Percentiles rank a stretch among this genome's conserved stretches.
Evolutionary conservation across 164 flowering plant genomes (phyloP).

Genomic region (Liquidambar formosana): DNA sequence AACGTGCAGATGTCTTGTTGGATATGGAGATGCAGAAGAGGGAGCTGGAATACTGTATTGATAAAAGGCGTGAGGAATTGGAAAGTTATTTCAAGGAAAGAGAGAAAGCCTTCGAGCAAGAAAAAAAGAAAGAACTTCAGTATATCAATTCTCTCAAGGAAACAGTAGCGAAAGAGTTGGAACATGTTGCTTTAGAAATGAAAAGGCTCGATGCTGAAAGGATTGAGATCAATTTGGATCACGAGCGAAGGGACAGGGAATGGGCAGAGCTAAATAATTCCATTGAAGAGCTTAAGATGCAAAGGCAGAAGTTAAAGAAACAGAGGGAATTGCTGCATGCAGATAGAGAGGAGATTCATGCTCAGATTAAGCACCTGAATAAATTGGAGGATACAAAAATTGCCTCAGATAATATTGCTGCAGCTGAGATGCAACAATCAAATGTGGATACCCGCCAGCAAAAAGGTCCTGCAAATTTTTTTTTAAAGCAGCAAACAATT

Average conservation of each 20-base stretch:
- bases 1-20: conserved; percentile 59
- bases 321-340: conserved; percentile 78
- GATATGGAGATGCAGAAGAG: conserved; percentile 75
- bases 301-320: conserved; percentile 69
- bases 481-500: conserved; percentile 21
- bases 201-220: conserved; percentile 75
- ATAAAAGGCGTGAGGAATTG: conserved; percentile 75
- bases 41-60: conserved; percentile 65
- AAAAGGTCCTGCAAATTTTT: conserved; percentile 27
- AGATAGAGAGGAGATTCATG: conserved; percentile 67
- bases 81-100: conserved; percentile 62
- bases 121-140: conserved; percentile 62
- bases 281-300: conserved; percentile 82
- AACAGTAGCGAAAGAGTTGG: conserved; percentile 56
- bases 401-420: conserved; percentile 44
- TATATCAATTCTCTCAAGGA: conserved; percentile 63
- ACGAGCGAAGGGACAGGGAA: conserved; percentile 73
- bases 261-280: conserved; percentile 66
- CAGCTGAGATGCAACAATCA: conserved; percentile 34
- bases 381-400: conserved; percentile 58
- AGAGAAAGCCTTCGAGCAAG: conserved; percentile 70
- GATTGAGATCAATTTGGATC: conserved; percentile 62
- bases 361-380: conserved; percentile 58
- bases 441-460: conserved; percentile 19
- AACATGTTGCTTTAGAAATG: conserved; percentile 62